Percentiles rank a stretch among this genome's conserved stretches.
These are phyloP conservation scores for Moesziomyces antarcticus DNA, from an alignment of 1,284 basidiomycete genomes.

Conservation along the genomic window DNA sequence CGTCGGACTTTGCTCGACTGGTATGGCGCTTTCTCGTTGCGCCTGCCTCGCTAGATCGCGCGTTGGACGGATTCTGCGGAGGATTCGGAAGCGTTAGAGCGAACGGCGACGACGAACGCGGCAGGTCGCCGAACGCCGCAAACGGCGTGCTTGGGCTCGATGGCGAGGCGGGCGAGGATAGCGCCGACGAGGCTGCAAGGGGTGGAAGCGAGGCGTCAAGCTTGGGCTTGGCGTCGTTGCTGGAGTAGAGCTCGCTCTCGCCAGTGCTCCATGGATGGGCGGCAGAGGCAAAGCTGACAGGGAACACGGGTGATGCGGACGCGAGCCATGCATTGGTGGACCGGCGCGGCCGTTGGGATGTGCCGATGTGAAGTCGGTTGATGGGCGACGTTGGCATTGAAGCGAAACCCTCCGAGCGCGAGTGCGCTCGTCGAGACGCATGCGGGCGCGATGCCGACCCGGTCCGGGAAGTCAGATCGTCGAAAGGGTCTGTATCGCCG, in stretches of 20 bases:
- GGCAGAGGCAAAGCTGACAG: conserved; percentile 10
- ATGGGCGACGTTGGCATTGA: conserved; percentile 21
- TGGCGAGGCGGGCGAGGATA: conserved; percentile 11
- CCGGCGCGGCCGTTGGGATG: conserved; percentile 8
- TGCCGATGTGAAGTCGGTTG: conserved; percentile 1
- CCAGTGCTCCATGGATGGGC: neutral
- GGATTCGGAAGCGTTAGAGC: conserved; percentile 4
- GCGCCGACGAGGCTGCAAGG: conserved; percentile 12
- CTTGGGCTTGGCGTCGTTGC: conserved; percentile 1
- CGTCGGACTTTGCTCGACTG: conserved; percentile 28
- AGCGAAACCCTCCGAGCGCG: conserved; percentile 12
- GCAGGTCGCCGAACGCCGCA: conserved; percentile 13
- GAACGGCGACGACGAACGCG: conserved; percentile 7
- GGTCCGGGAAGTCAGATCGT: conserved; percentile 1
- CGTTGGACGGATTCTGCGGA: neutral
- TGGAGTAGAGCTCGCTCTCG: conserved; percentile 20
- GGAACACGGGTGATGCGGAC: neutral
- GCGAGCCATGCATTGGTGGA: conserved; percentile 11
- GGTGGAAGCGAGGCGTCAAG: conserved; percentile 9
- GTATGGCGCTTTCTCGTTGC: conserved; percentile 12
- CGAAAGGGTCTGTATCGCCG: conserved; percentile 23
- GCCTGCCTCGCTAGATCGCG: neutral
- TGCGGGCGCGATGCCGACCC: conserved; percentile 3
- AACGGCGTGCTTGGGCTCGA: conserved; percentile 20
- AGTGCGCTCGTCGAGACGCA: neutral